These are phyloP conservation scores for Cairneyella variabilis DNA, from an alignment of 495 filamentous ascomycete genomes.

Conservation along the genomic window DNA sequence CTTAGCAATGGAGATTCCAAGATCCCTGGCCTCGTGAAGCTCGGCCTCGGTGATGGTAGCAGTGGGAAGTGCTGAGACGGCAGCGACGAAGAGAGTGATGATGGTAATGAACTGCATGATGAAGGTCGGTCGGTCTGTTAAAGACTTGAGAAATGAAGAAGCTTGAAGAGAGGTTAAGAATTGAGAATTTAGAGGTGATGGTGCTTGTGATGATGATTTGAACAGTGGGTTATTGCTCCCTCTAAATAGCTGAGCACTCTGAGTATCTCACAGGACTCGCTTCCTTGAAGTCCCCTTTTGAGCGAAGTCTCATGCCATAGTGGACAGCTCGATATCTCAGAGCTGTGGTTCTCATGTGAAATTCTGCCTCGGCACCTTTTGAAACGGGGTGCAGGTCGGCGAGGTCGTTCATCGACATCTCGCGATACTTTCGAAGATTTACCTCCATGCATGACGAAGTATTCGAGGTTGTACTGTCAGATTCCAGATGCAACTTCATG, in stretches of 20 bases:
- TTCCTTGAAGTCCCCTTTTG: too few species aligned
- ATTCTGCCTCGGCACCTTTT: too few species aligned
- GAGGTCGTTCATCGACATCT: too few species aligned
- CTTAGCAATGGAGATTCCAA: background rate
- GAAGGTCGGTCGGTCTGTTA: background rate
- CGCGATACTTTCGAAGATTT: too few species aligned
- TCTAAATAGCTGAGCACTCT: background rate
- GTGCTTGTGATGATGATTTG: background rate
- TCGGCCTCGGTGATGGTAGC: background rate
- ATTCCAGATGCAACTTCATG: too few species aligned
- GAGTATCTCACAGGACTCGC: background rate
- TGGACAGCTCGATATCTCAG: too few species aligned
- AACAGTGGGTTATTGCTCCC: background rate
- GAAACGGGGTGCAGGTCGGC: too few species aligned
- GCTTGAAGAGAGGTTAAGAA: background rate
- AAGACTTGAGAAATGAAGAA: background rate
- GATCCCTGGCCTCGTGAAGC: background rate
- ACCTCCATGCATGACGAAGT: too few species aligned
- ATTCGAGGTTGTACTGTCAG: too few species aligned
- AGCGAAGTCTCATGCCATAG: background rate
- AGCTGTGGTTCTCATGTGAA: too few species aligned
- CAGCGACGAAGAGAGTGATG: background rate
- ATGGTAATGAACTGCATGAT: slow-evolving; percentile 1
- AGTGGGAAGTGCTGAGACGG: background rate
- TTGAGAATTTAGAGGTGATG: too few species aligned